phyloP scores from a whole-genome alignment of 2,329 filamentous ascomycete species.

The Coniochaeta ligniaria region DNA sequence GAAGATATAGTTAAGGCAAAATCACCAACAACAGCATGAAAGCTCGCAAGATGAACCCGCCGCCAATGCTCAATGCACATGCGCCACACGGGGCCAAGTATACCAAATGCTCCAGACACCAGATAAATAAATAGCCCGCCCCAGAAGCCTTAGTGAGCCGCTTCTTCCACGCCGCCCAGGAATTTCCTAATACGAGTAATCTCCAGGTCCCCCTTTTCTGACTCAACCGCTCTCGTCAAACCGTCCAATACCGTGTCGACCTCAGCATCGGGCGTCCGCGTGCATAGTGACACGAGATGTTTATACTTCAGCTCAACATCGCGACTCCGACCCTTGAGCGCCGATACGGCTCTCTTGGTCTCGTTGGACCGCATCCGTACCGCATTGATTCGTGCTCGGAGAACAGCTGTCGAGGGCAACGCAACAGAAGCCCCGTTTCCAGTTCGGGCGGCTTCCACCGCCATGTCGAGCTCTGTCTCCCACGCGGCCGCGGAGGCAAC shows the following conservation, averaged over 20 bases:
- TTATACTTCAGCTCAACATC: conserved; percentile 85
- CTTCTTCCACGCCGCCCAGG: conserved; percentile 68
- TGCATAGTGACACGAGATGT: conserved; percentile 81
- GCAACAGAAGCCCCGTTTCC: conserved; percentile 14
- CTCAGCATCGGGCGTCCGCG: conserved; percentile 66
- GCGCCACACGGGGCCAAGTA: background rate
- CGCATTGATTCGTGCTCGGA: conserved; percentile 63
- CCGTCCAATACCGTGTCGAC: conserved; percentile 77
- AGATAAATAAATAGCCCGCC: background rate
- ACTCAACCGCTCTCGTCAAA: conserved; percentile 81
- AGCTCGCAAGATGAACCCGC: background rate
- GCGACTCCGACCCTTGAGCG: conserved; percentile 69
- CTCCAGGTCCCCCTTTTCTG: conserved; percentile 71
- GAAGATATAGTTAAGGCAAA: background rate
- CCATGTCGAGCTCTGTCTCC: conserved; percentile 45
- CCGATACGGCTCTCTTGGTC: conserved; percentile 60
- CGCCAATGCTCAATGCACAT: background rate
- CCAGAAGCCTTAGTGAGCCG: conserved; percentile 12
- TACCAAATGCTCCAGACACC: background rate
- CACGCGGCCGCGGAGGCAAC: conserved; percentile 40
- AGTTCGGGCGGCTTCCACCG: conserved; percentile 33
- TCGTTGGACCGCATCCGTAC: conserved; percentile 62
- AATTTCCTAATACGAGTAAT: conserved; percentile 73
- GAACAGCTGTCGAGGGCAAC: conserved; percentile 51
- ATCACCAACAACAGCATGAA: background rate